These are phyloP conservation scores for Vitis vinifera DNA, from an alignment of 164 flowering plant genomes.

Conservation along the genomic window DNA sequence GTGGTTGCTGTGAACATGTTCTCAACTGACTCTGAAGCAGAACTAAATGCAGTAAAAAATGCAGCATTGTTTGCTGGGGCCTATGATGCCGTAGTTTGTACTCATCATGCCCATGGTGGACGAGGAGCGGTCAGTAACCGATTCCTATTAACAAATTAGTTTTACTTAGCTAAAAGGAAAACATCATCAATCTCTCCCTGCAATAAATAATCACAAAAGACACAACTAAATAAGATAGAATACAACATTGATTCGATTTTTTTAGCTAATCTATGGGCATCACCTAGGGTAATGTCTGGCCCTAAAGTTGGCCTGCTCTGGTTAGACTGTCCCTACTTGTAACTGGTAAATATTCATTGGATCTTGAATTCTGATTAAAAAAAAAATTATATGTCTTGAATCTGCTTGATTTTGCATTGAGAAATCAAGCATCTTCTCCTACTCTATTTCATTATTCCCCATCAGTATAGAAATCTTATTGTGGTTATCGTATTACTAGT, in stretches of 20 bases:
- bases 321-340: no score
- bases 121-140: constrained; percentile 87
- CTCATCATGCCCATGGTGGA: constrained; percentile 99
- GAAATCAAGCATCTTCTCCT: no score
- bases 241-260: not conserved
- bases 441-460: no score
- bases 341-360: no score
- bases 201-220: not conserved
- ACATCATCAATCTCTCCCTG: not conserved
- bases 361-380: no score
- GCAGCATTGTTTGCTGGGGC: constrained; percentile 94
- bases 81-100: constrained; percentile 91
- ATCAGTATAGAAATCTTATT: no score
- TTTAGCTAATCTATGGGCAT: not conserved
- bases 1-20: constrained; percentile 95
- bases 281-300: not conserved
- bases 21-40: constrained; percentile 88
- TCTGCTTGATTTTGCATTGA: no score
- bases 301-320: no score
- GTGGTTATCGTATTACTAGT: no score
- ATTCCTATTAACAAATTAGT: not conserved
- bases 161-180: not conserved
- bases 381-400: no score
- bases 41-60: constrained; percentile 69
- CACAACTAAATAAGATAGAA: not conserved